Base-by-base conservation (phyloP, 768 basidiomycete genomes). In the Lactifluus echinatus region DNA sequence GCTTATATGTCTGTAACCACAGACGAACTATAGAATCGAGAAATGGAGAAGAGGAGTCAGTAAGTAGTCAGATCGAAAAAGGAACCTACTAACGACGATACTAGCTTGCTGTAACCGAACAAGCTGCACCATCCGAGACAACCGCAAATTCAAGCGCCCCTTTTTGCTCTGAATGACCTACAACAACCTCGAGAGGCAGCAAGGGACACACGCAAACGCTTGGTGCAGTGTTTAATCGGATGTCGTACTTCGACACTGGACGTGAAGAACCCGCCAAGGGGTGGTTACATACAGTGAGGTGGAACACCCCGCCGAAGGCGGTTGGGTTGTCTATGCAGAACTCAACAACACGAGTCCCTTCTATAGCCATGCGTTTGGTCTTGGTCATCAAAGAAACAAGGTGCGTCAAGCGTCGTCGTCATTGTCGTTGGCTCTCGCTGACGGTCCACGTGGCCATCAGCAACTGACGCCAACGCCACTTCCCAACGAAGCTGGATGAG, bases 241-340 rank as follows among this genome's bases (percentile, higher is more conserved):
- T 72, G 40, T 87, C 85, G 0, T 90, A 82, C 68, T 80, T 84
- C 56, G 79, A 79, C 57, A 75, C 78, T 31, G 89, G 84, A 14
- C 76, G 89, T 59, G 78, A 80, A 63, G 89, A 89, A 66, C 89
- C 89, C 5, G 69, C 90, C 61, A 89, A 88, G 67, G n/a, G 84
- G 82, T 8, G 87, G 83, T n/a, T 72, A 77, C n/a, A n/a, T n/a
- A n/a, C 53, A 87, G 89, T 62, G 89, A 90, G 66, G 42, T 43
- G 7, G 82, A 84, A 63, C 79, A 79, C 11, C 68, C 65, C n/a
- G 55, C 56, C 17, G 74, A 72, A 42, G 74, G 71, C 15, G 76
- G 73, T 2, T 91, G 87, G 83, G 87, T 92, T 68, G 82, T 93
- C 44, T 92, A 83, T 67, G 87, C 90, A 21, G 90, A 93, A 71